Conservation (phyloP, 2,329 filamentous ascomycete species). For the Monosporascus ibericus region DNA sequence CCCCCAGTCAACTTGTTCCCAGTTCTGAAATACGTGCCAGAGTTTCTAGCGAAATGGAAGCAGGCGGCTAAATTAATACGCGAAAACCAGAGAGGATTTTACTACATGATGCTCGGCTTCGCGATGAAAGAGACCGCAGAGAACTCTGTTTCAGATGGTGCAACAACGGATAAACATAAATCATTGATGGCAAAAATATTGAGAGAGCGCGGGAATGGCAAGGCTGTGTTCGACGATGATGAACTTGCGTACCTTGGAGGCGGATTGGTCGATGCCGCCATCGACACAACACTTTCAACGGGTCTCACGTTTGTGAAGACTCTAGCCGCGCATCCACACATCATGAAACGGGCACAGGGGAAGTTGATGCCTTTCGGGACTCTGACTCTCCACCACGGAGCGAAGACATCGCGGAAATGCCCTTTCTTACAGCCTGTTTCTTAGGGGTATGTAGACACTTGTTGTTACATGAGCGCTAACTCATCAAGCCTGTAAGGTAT, state of each 20-base stretch:
- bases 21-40: slow-evolving; percentile 4
- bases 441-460: slow-evolving; percentile 6
- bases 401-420: slow-evolving; percentile 3
- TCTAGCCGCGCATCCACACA: slow-evolving; percentile 9
- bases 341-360: slow-evolving; percentile 9
- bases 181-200: slow-evolving; percentile 6
- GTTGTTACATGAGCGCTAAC: background rate
- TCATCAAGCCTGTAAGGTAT: background rate
- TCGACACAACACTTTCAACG: slow-evolving; percentile 9
- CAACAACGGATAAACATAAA: background rate
- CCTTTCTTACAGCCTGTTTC: slow-evolving; percentile 13
- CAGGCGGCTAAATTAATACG: slow-evolving; percentile 1
- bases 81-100: slow-evolving; percentile 3
- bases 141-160: background rate
- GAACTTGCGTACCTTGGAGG: slow-evolving; percentile 11
- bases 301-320: slow-evolving; percentile 9
- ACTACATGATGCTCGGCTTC: slow-evolving; percentile 6
- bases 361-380: slow-evolving; percentile 9
- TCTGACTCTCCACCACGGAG: slow-evolving; percentile 3
- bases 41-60: slow-evolving; percentile 5
- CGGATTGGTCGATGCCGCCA: slow-evolving; percentile 12
- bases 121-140: background rate
- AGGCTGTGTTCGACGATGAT: slow-evolving; percentile 6
- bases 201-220: slow-evolving; percentile 2
- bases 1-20: slow-evolving; percentile 9